A percentile compares a stretch with the other conserved stretches of the same genome.
These are phyloP conservation scores for Camillea tinctor DNA, from an alignment of 2,329 filamentous ascomycete genomes.

Conservation along the genomic window DNA sequence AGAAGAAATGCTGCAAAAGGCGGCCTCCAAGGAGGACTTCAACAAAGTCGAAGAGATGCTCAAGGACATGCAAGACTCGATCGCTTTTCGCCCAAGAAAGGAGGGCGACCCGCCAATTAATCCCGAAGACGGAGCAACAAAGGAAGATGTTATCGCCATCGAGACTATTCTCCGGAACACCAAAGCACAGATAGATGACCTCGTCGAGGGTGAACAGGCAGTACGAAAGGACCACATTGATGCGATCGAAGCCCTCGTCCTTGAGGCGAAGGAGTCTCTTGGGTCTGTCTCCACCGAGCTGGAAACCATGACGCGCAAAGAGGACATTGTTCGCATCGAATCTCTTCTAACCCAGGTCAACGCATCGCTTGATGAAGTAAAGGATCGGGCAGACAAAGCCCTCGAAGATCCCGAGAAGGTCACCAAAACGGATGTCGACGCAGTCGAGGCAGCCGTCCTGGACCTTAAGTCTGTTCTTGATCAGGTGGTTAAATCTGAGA, in stretches of 20 bases:
- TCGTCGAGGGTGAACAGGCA: conserved; percentile 69
- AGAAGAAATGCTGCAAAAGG: conserved; percentile 52
- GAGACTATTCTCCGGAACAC: conserved; percentile 88
- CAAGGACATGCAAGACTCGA: conserved; percentile 41
- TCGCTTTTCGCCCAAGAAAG: conserved; percentile 30
- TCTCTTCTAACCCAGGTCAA: conserved; percentile 77
- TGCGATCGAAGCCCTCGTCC: conserved; percentile 62
- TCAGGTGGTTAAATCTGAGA: conserved; percentile 68
- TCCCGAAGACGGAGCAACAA: conserved; percentile 55
- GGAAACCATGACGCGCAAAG: conserved; percentile 70
- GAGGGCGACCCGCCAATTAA: conserved; percentile 25
- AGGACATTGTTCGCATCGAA: conserved; percentile 76
- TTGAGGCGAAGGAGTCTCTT: conserved; percentile 74
- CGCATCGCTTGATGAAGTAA: conserved; percentile 72
- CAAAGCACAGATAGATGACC: conserved; percentile 81
- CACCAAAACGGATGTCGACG: conserved; percentile 78
- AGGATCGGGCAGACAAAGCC: conserved; percentile 53
- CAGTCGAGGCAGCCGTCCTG: conserved; percentile 76
- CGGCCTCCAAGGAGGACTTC: conserved; percentile 38
- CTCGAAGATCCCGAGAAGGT: conserved; percentile 62
- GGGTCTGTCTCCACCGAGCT: conserved; percentile 64
- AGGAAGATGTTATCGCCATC: conserved; percentile 86
- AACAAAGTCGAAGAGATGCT: conserved; percentile 47
- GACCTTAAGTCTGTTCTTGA: conserved; percentile 81
- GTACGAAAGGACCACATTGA: conserved; percentile 67